Base-by-base conservation (phyloP, 768 basidiomycete genomes). In the Suillus discolor region DNA sequence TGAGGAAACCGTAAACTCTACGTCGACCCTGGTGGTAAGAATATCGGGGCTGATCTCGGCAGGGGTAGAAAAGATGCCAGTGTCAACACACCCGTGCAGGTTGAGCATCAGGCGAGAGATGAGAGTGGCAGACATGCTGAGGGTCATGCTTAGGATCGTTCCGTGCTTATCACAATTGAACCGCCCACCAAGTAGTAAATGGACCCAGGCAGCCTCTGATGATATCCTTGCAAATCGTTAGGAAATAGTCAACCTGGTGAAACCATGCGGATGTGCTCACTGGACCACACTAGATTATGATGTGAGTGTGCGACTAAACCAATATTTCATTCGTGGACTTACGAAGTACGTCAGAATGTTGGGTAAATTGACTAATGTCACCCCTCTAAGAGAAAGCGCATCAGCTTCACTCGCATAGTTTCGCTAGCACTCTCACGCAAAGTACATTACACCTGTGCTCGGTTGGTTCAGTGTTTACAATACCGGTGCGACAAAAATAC, bases 91-190 rank as follows among this genome's bases (percentile, higher is more conserved):
- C 71, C 78, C 72, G 68, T 86, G 82, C 6, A 87, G 79, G 71
- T 87, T 87, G 51, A 87, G 80, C 79, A 86, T 84, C 2, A 87
- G 78, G 18, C 85, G 84, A 15, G 84, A 85, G 75, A 86, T 82
- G 79, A 86, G 79, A 2, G 80, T 81, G 6, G 85, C 77, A 5
- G 85, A 84, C 13, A 85, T 75, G 67, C 85, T 85, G 53, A 6
- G 42, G 41, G 12, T 36, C 31, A 34, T 36, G 13, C 11, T 34
- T n/a, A 55, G 12, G 20, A 55, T 55, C 54, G 12, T 12, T 6
- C 12, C 1, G 34, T 55, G 6, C 34, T 5, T n/a, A 36, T 55
- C 12, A 1, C 20, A 55, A 31, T 31, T 34, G 6, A 12, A 13
- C 20, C 20, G n/a, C 81, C 39, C 51, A 84, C 85, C 78, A 75